Conservation (phyloP, 129 eudicot species). For the Saussurea involucrata region DNA sequence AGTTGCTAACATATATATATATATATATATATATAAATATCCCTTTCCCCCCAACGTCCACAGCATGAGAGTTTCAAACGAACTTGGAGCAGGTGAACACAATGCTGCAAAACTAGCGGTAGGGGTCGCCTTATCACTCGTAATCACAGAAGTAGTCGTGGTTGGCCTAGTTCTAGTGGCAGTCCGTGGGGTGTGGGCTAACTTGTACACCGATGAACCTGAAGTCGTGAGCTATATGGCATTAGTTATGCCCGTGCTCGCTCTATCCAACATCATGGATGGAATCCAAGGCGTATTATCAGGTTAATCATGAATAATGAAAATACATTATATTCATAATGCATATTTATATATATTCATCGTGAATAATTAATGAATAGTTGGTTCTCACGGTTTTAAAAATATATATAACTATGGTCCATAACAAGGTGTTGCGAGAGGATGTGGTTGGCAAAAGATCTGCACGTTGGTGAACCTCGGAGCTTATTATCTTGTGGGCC, state of each 20-base stretch:
- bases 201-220: conserved; percentile 38
- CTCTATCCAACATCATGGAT: conserved; percentile 44
- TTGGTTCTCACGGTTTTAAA: neutral
- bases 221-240: conserved; percentile 44
- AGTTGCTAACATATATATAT: neutral
- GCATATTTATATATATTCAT: neutral
- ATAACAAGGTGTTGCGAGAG: conserved; percentile 45
- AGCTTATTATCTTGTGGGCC: conserved; percentile 48
- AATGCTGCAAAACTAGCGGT: conserved; percentile 41
- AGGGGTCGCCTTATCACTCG: conserved; percentile 30
- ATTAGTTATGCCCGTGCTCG: conserved; percentile 42
- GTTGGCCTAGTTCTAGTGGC: conserved; percentile 20
- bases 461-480: conserved; percentile 49
- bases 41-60: neutral
- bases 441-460: conserved; percentile 63
- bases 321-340: too few relatives aligned
- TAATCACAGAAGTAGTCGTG: conserved; percentile 35
- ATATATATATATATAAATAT: too few relatives aligned
- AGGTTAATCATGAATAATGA: too few relatives aligned
- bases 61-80: conserved; percentile 58
- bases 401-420: neutral
- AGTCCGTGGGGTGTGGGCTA: conserved; percentile 30
- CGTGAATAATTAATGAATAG: neutral
- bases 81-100: conserved; percentile 54
- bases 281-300: conserved; percentile 50